phyloP scores from a whole-genome alignment of 352 stramenopile species.

The Globisporangium uncinulatum region DNA sequence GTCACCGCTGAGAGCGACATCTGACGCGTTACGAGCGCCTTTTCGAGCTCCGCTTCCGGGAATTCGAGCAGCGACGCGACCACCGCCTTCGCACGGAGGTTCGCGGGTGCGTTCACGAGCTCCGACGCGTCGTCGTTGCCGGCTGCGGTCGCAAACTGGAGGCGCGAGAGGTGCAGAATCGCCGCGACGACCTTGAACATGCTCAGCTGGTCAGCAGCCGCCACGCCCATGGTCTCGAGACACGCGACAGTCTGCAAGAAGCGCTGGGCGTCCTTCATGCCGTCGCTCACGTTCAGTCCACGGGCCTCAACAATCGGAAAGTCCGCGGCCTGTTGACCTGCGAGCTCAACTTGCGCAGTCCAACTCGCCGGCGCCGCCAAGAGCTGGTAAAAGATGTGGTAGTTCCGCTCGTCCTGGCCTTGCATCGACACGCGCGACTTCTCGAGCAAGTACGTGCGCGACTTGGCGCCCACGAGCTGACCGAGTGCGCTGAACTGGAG shows the following conservation, averaged over 20 bases:
- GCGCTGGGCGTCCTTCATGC: constrained; percentile 63
- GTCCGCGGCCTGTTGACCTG: constrained; percentile 59
- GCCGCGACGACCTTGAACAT: constrained; percentile 92
- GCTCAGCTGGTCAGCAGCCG: constrained; percentile 73
- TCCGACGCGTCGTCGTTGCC: constrained; percentile 89
- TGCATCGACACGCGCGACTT: constrained; percentile 96
- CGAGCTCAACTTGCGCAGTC: constrained; percentile 59
- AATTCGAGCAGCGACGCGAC: constrained; percentile 69
- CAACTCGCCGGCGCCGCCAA: constrained; percentile 24
- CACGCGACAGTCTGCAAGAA: constrained; percentile 80
- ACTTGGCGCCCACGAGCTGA: constrained; percentile 89
- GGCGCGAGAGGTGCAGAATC: constrained; percentile 89
- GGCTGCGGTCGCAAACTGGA: constrained; percentile 52
- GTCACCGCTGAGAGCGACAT: constrained; percentile 58
- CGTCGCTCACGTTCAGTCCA: constrained; percentile 39
- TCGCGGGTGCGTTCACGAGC: constrained; percentile 53
- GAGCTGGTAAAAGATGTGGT: constrained; percentile 96
- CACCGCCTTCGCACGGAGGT: constrained; percentile 69
- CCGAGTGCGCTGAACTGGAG: constrained; percentile 51
- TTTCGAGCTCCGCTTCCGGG: constrained; percentile 60
- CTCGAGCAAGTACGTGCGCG: constrained; percentile 95
- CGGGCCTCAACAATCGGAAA: constrained; percentile 77
- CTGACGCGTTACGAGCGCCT: constrained; percentile 87
- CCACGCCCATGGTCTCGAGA: constrained; percentile 78
- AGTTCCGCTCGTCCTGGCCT: constrained; percentile 92